phyloP scores from a whole-genome alignment of 2,329 filamentous ascomycete genomes.

The Saccharata proteae region DNA sequence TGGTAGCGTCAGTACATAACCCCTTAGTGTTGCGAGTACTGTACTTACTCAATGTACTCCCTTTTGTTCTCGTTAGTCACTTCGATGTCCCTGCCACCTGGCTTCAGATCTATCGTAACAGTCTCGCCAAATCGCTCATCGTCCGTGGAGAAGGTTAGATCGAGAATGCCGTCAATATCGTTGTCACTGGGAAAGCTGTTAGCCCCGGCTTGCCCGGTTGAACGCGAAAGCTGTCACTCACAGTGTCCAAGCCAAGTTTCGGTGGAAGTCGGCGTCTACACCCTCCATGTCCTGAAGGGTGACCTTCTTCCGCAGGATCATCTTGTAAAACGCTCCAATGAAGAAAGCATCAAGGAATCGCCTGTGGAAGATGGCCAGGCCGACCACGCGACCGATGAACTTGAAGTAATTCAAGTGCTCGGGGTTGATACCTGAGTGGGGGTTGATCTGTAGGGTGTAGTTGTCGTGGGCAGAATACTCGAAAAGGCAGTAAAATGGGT shows the following conservation, averaged over 20 bases:
- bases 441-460: slow-evolving; percentile 99
- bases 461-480: slow-evolving; percentile 99
- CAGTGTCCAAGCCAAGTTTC: slow-evolving; percentile 92
- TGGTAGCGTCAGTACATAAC: slow-evolving; percentile 17
- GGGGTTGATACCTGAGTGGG: slow-evolving; percentile 96
- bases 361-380: slow-evolving; percentile 93
- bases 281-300: slow-evolving; percentile 94
- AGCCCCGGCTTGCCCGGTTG: background rate
- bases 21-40: background rate
- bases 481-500: slow-evolving; percentile 98
- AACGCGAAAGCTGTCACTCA: slow-evolving; percentile 23
- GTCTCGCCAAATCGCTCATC: slow-evolving; percentile 95
- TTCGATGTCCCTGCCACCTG: slow-evolving; percentile 78
- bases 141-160: slow-evolving; percentile 93
- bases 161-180: slow-evolving; percentile 87
- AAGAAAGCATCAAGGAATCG: slow-evolving; percentile 98
- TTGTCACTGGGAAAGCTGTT: slow-evolving; percentile 51
- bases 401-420: slow-evolving; percentile 99
- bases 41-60: slow-evolving; percentile 80
- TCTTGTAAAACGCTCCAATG: slow-evolving; percentile 98
- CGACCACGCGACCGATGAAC: slow-evolving; percentile 95
- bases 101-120: slow-evolving; percentile 87
- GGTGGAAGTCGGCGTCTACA: slow-evolving; percentile 94
- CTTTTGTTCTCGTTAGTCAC: slow-evolving; percentile 99
- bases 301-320: slow-evolving; percentile 92